Base-by-base conservation (phyloP, 495 filamentous ascomycete genomes). In the Cryomyces antarcticus region DNA sequence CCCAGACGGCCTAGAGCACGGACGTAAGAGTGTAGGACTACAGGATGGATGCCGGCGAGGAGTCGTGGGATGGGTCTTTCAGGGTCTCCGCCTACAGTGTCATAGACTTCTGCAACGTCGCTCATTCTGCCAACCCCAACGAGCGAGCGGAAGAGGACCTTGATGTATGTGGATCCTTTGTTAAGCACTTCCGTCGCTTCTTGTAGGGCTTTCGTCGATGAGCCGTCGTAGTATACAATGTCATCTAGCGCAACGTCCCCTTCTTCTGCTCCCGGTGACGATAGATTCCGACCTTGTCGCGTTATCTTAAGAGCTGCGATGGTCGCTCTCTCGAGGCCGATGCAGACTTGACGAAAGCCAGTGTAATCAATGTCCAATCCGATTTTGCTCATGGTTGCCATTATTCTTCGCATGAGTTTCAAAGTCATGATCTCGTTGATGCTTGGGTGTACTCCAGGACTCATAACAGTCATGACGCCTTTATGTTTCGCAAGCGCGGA, bases 21-120 rank as follows among this genome's bases (percentile, higher is more conserved):
- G 28, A 61, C 47, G 44, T 57, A 61, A 11, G 51, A 46, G 41
- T 63, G 61, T 29, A 63, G 44, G n/a, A 46, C 29, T 0, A 52
- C 41, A 0, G 54, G 46, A n/a, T 35, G 36, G 31, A 52, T 52
- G 4, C 40, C 37, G 11, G 30, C 28, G 10, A 57, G 52, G 9
- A 57, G 38, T 6, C 37, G 45, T 5, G 52, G 45, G n/a, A 28
- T 13, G 9, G 33, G 33, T 12, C 12, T 9, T 12, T 12, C 7
- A 9, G 24, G 9, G 27, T 39, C 38, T 2, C 9, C 9, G 11
- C 24, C 38, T 28, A 13, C 7, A 7, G 11, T 39, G 38, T 39
- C 38, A 3, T 10, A 39, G 4, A 28, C 7, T 17, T n/a, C 10
- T 7, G 38, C 7, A 9, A 9, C 33, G 33, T 35, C 28, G 6